Base-by-base conservation (phyloP, 306 rosid genomes). In the Pyrus betulifolia region DNA sequence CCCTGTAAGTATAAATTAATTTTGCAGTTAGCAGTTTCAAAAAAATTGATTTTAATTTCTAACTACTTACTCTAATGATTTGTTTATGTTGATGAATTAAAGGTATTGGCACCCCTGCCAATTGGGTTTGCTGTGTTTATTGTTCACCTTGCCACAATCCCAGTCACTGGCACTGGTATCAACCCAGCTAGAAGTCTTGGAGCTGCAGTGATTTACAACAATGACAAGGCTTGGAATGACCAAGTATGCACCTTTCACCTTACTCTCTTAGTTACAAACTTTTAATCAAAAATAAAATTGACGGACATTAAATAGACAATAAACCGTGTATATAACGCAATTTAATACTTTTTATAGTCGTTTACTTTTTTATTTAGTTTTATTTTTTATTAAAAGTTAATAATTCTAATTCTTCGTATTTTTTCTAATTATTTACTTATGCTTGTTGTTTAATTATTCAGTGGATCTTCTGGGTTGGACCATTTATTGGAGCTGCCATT, bases 71-170 rank as follows among this genome's bases (percentile, higher is more conserved):
- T 58, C 59, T 2, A 11, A 44, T 44, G 49, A 44, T 44, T 4
- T 52, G 35, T 31, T 66, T 49, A 17, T 55, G 52, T 55, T 69
- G 6, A 21, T 44, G 13, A 15, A 68, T 70, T 18, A 30, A 35
- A 85, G 88, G 85, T 83, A 1, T 71, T 86, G 77, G 89, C 89
- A 60, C 85, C 89, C 28, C 89, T 86, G 9, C 86, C 89, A 59
- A 86, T 86, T 35, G 86, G 89, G 67, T 86, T 86, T 13, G 86
- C 85, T 0, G 89, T 86, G 38, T 86, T 86, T 65, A 75, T 86
- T 76, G 86, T 86, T 62, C 85, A 86, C 68, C 79, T 86, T 3
- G 89, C 89, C 30, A 86, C 87, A 10, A 86, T 86, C 65, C 89
- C 87, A 14, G 21, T 86, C 81, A 83, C 89, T 14, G 86, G 89